These are phyloP conservation scores for Dothistroma septosporum DNA, from an alignment of 2,329 filamentous ascomycete genomes.

Conservation along the genomic window DNA sequence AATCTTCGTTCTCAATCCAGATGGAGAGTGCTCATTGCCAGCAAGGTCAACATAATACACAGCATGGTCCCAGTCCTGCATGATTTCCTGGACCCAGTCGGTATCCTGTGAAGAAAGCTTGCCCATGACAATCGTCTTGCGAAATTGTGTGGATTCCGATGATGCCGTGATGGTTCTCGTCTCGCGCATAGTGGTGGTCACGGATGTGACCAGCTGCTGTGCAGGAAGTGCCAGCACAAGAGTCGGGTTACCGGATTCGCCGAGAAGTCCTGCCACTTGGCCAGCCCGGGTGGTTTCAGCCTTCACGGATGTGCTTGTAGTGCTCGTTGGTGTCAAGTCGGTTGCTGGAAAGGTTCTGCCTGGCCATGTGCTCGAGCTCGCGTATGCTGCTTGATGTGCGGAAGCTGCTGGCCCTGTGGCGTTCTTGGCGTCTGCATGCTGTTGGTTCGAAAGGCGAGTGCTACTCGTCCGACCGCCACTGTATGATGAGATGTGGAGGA, in stretches of 20 bases:
- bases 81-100: slow-evolving; percentile 43
- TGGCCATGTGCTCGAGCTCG: too few species aligned
- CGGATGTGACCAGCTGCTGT: neutral
- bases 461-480: neutral
- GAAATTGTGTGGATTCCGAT: neutral
- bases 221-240: too few species aligned
- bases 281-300: too few species aligned
- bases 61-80: slow-evolving; percentile 47
- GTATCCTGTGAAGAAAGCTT: slow-evolving; percentile 43
- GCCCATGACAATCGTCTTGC: slow-evolving; percentile 39
- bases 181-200: neutral
- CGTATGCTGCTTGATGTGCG: too few species aligned
- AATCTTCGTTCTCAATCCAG: slow-evolving; percentile 18
- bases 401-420: too few species aligned
- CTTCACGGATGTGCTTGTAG: too few species aligned
- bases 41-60: slow-evolving; percentile 44
- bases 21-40: slow-evolving; percentile 23
- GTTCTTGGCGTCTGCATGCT: too few species aligned
- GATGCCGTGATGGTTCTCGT: neutral
- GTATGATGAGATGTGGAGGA: neutral
- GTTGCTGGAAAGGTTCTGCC: too few species aligned
- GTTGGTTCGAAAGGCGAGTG: too few species aligned
- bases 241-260: too few species aligned
- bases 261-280: too few species aligned
- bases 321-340: too few species aligned